phyloP scores from a whole-genome alignment of 805 yeast genomes.

The Metschnikowia picachoensis region DNA sequence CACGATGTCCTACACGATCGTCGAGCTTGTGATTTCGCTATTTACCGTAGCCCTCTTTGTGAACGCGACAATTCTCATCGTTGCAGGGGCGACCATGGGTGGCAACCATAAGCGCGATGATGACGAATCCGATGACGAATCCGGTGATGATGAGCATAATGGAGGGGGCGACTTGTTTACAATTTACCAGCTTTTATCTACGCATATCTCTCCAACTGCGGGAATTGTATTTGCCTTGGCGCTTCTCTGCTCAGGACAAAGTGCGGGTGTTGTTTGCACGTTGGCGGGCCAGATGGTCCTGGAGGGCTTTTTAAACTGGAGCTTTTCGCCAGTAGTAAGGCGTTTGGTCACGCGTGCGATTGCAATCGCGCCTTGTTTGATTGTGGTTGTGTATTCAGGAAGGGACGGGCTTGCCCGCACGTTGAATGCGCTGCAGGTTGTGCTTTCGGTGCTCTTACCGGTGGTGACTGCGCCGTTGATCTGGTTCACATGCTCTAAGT shows the following conservation, averaged over 20 bases:
- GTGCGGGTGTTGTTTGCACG: slow-evolving; percentile 93
- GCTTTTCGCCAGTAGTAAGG: slow-evolving; percentile 76
- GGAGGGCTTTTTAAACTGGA: slow-evolving; percentile 82
- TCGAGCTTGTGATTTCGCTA: slow-evolving; percentile 76
- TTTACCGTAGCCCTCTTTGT: slow-evolving; percentile 90
- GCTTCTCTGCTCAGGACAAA: slow-evolving; percentile 84
- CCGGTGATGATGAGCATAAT: slow-evolving; percentile 31
- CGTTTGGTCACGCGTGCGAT: slow-evolving; percentile 76
- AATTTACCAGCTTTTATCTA: slow-evolving; percentile 65
- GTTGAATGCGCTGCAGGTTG: slow-evolving; percentile 79
- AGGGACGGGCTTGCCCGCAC: slow-evolving; percentile 75
- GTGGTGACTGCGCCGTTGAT: slow-evolving; percentile 86
- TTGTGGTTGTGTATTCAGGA: slow-evolving; percentile 70
- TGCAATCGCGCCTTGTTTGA: slow-evolving; percentile 80
- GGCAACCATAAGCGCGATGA: slow-evolving; percentile 15
- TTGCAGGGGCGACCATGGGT: slow-evolving; percentile 84
- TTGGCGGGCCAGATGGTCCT: slow-evolving; percentile 91
- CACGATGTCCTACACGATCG: slow-evolving; percentile 75
- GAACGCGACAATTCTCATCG: slow-evolving; percentile 83
- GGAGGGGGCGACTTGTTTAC: slow-evolving; percentile 72
- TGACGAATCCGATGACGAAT: slow-evolving; percentile 18
- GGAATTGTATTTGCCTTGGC: slow-evolving; percentile 89
- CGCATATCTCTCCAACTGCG: slow-evolving; percentile 77
- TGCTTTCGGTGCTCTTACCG: slow-evolving; percentile 75
- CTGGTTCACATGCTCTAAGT: slow-evolving; percentile 68